These are phyloP conservation scores for Gleditsia sinensis DNA, from an alignment of 306 rosid species.

Conservation along the genomic window DNA sequence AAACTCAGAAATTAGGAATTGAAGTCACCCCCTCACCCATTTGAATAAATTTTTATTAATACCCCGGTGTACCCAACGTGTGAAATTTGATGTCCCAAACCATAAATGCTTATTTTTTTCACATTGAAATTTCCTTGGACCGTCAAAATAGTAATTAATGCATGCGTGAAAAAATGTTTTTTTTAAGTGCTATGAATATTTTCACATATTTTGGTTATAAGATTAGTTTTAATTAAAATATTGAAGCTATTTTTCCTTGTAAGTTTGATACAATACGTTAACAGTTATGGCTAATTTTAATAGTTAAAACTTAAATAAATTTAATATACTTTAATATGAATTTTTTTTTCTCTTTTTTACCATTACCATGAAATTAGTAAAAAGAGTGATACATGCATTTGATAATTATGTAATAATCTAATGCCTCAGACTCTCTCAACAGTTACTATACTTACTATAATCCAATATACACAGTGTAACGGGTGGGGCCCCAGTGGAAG, in stretches of 20 bases:
- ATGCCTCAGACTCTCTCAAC: too few relatives aligned
- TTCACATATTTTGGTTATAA: too few relatives aligned
- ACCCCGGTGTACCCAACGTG: neutral
- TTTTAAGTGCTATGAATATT: too few relatives aligned
- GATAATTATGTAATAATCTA: neutral
- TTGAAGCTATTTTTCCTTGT: too few relatives aligned
- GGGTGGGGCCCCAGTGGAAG: too few relatives aligned
- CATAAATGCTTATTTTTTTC: slow-evolving; percentile 4
- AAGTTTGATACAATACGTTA: too few relatives aligned
- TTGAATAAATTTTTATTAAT: slow-evolving; percentile 25
- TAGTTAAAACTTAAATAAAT: neutral
- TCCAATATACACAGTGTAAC: too few relatives aligned
- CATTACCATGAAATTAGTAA: too few relatives aligned
- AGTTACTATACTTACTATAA: too few relatives aligned
- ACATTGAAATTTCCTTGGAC: neutral
- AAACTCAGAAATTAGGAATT: slow-evolving; percentile 15
- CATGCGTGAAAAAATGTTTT: too few relatives aligned
- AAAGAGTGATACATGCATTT: neutral
- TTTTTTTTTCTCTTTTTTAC: neutral
- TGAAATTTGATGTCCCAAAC: slow-evolving; percentile 26
- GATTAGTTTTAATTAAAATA: too few relatives aligned
- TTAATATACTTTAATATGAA: neutral
- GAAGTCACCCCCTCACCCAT: slow-evolving; percentile 20
- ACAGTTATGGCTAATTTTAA: neutral
- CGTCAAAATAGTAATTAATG: neutral